Conservation (phyloP, 2,329 filamentous ascomycete species). For the Colletotrichum siamense region DNA sequence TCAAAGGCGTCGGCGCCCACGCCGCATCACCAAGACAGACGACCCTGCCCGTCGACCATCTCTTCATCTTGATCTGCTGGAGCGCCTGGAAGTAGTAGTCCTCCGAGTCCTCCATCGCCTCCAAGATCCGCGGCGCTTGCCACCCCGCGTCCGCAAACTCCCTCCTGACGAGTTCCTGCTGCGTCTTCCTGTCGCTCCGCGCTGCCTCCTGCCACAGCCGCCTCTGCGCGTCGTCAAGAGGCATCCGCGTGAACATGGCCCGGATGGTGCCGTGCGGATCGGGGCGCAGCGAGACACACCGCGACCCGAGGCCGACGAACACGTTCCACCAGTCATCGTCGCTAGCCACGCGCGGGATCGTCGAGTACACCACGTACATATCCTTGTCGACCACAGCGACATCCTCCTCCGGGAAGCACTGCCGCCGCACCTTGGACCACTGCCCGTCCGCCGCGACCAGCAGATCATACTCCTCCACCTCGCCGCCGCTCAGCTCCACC, state of each 20-base stretch:
- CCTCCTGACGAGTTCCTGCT: slow-evolving; percentile 39
- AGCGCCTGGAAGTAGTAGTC: slow-evolving; percentile 50
- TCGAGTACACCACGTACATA: slow-evolving; percentile 37
- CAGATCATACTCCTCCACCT: slow-evolving; percentile 50
- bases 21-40: slow-evolving; percentile 54
- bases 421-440: slow-evolving; percentile 50
- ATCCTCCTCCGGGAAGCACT: slow-evolving; percentile 36
- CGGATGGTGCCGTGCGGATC: slow-evolving; percentile 15
- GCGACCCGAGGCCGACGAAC: slow-evolving; percentile 3
- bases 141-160: slow-evolving; percentile 46
- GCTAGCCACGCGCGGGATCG: slow-evolving; percentile 26
- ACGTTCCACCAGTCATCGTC: slow-evolving; percentile 23
- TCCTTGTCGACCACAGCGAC: slow-evolving; percentile 25
- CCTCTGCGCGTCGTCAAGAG: neutral
- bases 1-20: slow-evolving; percentile 47
- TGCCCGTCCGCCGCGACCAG: slow-evolving; percentile 62
- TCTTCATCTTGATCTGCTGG: slow-evolving; percentile 44
- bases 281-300: neutral
- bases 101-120: slow-evolving; percentile 30
- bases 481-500: slow-evolving; percentile 48
- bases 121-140: slow-evolving; percentile 34
- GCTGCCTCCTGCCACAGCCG: neutral
- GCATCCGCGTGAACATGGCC: slow-evolving; percentile 6
- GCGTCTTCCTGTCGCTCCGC: slow-evolving; percentile 23
- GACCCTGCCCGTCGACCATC: slow-evolving; percentile 40